Percentiles rank a stretch among this genome's conserved stretches.
phyloP scores from a whole-genome alignment of 441 rosid genomes.

The Pelargonium citronellum region DNA sequence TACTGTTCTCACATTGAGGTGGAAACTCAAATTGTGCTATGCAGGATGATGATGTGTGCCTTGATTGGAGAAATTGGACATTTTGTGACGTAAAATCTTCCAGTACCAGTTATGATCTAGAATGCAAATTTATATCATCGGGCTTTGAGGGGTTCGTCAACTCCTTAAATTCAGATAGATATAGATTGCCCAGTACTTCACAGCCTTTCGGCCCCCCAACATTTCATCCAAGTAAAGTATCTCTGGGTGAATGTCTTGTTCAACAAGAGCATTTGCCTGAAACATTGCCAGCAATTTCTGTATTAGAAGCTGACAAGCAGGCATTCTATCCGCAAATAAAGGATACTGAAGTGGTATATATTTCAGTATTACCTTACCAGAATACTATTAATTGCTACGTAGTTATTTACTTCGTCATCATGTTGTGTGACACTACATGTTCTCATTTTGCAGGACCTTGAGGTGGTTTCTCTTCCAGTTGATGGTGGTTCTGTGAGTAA shows the following conservation, averaged over 20 bases:
- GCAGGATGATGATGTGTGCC: conserved; percentile 40
- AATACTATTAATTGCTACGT: not conserved
- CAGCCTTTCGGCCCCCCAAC: conserved; percentile 23
- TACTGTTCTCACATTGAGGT: conserved; percentile 9
- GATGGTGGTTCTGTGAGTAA: conserved; percentile 27
- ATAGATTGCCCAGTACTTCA: conserved; percentile 28
- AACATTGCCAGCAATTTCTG: conserved; percentile 27
- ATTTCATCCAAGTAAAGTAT: conserved; percentile 23
- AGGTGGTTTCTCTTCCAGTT: conserved; percentile 24
- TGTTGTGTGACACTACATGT: not conserved
- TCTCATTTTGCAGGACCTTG: conserved; percentile 35
- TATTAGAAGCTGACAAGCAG: conserved; percentile 25
- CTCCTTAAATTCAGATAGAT: conserved; percentile 38
- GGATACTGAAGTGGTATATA: conserved; percentile 33
- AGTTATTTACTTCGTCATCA: not conserved
- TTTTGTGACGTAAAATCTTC: conserved; percentile 36
- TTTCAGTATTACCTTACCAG: conserved; percentile 1
- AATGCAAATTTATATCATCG: conserved; percentile 28
- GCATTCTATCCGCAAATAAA: conserved; percentile 26
- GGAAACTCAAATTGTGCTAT: conserved; percentile 17
- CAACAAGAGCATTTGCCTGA: conserved; percentile 29
- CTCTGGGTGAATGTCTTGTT: conserved; percentile 24
- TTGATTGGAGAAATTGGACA: conserved; percentile 77
- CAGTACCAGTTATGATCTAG: conserved; percentile 19
- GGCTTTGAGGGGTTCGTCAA: conserved; percentile 27